Evolutionary conservation across 2,329 filamentous ascomycete genomes (phyloP), one percentile per base, ranked within the genome.

Genomic region (Helicocarpus griseus): DNA sequence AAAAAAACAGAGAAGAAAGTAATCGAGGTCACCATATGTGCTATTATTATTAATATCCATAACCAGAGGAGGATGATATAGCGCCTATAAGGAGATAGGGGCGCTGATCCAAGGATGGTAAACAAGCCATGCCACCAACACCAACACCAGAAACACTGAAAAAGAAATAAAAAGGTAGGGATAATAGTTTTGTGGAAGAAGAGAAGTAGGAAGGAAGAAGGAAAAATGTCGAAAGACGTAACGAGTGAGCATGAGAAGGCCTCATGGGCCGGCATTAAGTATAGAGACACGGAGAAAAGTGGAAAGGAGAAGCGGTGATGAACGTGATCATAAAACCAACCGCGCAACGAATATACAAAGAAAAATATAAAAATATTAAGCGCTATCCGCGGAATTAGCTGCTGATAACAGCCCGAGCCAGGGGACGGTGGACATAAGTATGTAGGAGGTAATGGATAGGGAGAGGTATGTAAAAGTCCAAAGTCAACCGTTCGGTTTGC

Each of bases 111-210:
- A 33, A 45, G n/a, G 26, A 45, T 33, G 43, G n/a, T 19, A 28
- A 45, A 41, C 26, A 26, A 26, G n/a, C 17, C 17, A 33, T n/a
- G 8, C 43, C 2, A 14, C 17, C 17, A 44, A 45, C 26, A 11
- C 43, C 43, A 17, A n/a, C 28, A 45, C 6, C 13, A 29, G 28
- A 5, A 48, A 50, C 21, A 28, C 44, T 24, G 48, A 33, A n/a
- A 21, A 41, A 26, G 39, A 35, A 28, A 19, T 51, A 41, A 51
- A 51, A 35, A 21, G 17, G 9, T 29, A 40, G 31, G 48, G 54
- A 13, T 46, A 49, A 40, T 24, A 38, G 11, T 43, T 51, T 40
- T 49, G 38, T 28, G 39, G 39, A 14, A 36, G 26, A 33, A 31
- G n/a, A 21, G 1, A 40, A 9, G 2, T 24, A 14, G 21, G 22